These are phyloP conservation scores for Pyrus communis DNA, from an alignment of 306 rosid genomes.

Conservation along the genomic window DNA sequence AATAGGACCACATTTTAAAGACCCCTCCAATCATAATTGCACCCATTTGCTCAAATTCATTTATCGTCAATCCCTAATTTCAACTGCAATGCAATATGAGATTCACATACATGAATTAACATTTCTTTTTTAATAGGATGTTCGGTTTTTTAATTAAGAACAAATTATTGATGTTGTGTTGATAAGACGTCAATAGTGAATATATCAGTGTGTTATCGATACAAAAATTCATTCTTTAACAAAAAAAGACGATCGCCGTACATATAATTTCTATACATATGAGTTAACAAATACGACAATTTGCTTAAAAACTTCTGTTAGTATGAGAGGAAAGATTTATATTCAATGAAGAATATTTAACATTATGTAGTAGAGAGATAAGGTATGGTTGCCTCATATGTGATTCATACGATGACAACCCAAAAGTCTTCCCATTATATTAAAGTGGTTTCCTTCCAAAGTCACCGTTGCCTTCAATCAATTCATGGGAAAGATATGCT, in stretches of 20 bases:
- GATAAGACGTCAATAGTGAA: too few species aligned
- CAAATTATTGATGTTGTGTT: too few species aligned
- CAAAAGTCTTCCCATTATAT: constrained; percentile 24
- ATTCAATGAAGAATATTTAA: background rate
- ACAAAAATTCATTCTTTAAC: too few species aligned
- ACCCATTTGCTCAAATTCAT: constrained; percentile 32
- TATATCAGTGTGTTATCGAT: too few species aligned
- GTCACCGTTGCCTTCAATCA: constrained; percentile 38
- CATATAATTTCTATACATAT: background rate
- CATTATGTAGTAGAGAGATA: background rate
- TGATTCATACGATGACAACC: constrained; percentile 41
- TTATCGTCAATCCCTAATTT: background rate
- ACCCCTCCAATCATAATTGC: constrained; percentile 37
- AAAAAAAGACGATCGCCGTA: background rate
- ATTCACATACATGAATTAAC: background rate
- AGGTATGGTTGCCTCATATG: constrained; percentile 31
- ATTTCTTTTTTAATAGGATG: background rate
- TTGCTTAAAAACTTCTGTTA: background rate
- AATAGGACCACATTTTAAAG: constrained; percentile 45
- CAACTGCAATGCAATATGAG: background rate
- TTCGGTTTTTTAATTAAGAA: too few species aligned
- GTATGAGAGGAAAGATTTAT: background rate
- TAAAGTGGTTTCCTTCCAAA: constrained; percentile 39
- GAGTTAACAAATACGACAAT: too few species aligned
- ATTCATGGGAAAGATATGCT: constrained; percentile 14